A percentile compares a stretch with the other conserved stretches of the same genome.
phyloP scores from a whole-genome alignment of 2,329 filamentous ascomycete genomes.

The Plenodomus tracheiphilus region DNA sequence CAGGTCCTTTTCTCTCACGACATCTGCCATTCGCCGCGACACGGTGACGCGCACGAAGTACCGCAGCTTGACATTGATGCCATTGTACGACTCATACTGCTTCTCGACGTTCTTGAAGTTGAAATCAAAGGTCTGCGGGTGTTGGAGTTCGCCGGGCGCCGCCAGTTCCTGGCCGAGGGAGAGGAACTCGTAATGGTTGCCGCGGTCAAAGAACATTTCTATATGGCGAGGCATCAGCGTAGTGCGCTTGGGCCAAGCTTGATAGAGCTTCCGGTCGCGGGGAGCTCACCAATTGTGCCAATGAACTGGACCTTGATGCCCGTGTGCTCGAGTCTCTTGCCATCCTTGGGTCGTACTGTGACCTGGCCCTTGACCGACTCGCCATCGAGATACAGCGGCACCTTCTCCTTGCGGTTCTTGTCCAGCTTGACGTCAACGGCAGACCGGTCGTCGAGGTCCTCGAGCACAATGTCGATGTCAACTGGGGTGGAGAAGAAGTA shows the following conservation, averaged over 20 bases:
- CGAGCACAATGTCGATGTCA: constrained; percentile 97
- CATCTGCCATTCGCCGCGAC: constrained; percentile 93
- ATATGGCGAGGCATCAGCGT: constrained; percentile 14
- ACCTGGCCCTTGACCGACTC: constrained; percentile 97
- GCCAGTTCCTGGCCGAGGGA: constrained; percentile 96
- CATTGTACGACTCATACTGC: constrained; percentile 99
- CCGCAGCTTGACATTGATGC: constrained; percentile 98
- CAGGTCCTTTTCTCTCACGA: constrained; percentile 97
- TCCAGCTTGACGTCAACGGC: constrained; percentile 98
- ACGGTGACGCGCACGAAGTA: constrained; percentile 99
- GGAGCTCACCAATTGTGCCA: constrained; percentile 81
- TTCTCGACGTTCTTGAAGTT: constrained; percentile 99
- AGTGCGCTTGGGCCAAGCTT: background rate
- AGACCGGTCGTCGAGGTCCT: constrained; percentile 89
- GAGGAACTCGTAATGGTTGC: constrained; percentile 99
- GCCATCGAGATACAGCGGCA: constrained; percentile 94
- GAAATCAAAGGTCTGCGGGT: constrained; percentile 98
- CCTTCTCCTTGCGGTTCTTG: constrained; percentile 96
- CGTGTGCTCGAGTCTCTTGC: constrained; percentile 95
- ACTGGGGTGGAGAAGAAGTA: constrained; percentile 94
- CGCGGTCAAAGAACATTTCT: constrained; percentile 99
- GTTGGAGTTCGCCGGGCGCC: constrained; percentile 94
- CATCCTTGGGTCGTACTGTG: constrained; percentile 94
- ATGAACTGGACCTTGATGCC: constrained; percentile 99
- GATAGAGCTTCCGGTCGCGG: background rate